Evolutionary conservation across 148 eudicot genomes (phyloP).

Genomic region (Dysphania ambrosioides): DNA sequence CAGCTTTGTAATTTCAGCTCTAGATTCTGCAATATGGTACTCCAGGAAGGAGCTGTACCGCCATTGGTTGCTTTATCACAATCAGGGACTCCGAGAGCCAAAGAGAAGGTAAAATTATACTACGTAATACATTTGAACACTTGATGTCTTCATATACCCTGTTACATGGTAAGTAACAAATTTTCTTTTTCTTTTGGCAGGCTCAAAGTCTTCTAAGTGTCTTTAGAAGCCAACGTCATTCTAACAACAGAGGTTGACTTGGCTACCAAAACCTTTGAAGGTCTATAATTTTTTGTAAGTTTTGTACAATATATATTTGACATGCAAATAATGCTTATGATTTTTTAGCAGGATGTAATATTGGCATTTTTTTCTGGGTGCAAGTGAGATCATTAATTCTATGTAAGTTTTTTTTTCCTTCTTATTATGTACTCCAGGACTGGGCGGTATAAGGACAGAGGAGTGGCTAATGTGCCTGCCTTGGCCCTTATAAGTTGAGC

Average conservation of each 20-base stretch:
- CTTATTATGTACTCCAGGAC: slow-evolving; percentile 10
- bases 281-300: slow-evolving; percentile 32
- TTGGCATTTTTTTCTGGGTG: slow-evolving; percentile 25
- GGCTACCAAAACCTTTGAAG: slow-evolving; percentile 12
- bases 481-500: slow-evolving; percentile 10
- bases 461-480: slow-evolving; percentile 22
- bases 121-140: background rate
- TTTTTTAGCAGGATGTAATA: background rate
- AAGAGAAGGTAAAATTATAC: slow-evolving; percentile 56
- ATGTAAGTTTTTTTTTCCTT: slow-evolving; percentile 8
- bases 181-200: background rate
- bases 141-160: background rate
- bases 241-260: slow-evolving; percentile 29
- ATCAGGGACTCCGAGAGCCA: slow-evolving; percentile 83
- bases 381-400: slow-evolving; percentile 17
- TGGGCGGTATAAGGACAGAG: slow-evolving; percentile 19
- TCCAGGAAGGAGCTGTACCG: slow-evolving; percentile 89
- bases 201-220: slow-evolving; percentile 19
- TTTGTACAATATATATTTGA: slow-evolving; percentile 28
- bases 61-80: slow-evolving; percentile 85
- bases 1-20: slow-evolving; percentile 69
- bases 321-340: slow-evolving; percentile 24
- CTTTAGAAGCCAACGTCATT: slow-evolving; percentile 31
- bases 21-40: slow-evolving; percentile 60
- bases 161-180: background rate